These are phyloP conservation scores for Pseudogymnoascus sp. DNA, from an alignment of 2,329 filamentous ascomycete genomes.

Conservation along the genomic window DNA sequence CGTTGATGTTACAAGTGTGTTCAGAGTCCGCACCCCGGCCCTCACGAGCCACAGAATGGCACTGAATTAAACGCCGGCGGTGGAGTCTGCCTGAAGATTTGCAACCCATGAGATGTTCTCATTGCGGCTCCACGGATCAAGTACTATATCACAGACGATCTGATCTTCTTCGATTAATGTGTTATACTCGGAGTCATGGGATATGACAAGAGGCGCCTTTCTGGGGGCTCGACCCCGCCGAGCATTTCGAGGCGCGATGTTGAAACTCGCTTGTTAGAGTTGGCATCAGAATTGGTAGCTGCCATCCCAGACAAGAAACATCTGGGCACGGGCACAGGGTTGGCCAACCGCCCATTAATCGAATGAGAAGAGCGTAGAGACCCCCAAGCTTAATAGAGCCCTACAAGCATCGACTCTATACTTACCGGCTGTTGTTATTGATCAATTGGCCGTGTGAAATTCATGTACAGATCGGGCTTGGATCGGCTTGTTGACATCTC, in stretches of 20 bases:
- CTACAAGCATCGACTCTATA: not conserved
- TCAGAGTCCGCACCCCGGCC: not conserved
- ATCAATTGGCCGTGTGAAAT: not conserved
- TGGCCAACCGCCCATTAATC: not conserved
- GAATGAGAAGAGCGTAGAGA: not conserved
- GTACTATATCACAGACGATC: slow-evolving; percentile 24
- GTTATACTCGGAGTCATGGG: not conserved
- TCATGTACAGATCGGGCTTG: not conserved
- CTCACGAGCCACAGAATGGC: not conserved
- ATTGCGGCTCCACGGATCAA: not conserved
- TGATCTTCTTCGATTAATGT: slow-evolving; percentile 25
- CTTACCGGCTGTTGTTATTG: not conserved
- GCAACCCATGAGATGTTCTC: not conserved
- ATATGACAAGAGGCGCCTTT: not conserved
- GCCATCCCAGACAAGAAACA: slow-evolving; percentile 3
- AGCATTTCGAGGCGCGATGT: slow-evolving; percentile 1
- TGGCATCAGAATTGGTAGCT: not conserved
- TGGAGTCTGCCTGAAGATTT: not conserved
- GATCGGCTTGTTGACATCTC: not conserved
- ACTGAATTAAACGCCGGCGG: not conserved
- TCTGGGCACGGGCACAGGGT: not conserved
- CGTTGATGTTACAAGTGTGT: slow-evolving; percentile 6
- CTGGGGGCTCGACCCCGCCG: not conserved
- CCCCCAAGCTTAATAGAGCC: slow-evolving; percentile 2
- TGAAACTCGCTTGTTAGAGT: slow-evolving; percentile 1